These are phyloP conservation scores for Bocquillonia castaneifolia DNA, from an alignment of 441 rosid species.

Conservation along the genomic window DNA sequence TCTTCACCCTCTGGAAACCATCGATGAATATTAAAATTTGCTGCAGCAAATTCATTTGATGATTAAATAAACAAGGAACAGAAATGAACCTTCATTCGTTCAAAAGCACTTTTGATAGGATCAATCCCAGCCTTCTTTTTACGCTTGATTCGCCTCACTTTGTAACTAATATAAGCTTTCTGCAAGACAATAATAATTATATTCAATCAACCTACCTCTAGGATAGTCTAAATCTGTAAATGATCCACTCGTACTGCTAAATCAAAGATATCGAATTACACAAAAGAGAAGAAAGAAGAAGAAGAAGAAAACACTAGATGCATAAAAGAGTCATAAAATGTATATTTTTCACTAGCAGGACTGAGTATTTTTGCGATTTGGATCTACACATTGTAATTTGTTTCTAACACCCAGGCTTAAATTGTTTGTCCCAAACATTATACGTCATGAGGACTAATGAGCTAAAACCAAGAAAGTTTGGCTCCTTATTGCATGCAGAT, in stretches of 20 bases:
- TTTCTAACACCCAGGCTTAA: background rate
- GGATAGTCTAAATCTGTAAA: background rate
- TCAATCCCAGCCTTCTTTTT: constrained; percentile 83
- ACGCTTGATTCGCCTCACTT: constrained; percentile 49
- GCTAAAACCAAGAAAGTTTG: background rate
- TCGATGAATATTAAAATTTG: constrained; percentile 14
- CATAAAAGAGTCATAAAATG: background rate
- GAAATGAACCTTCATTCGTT: constrained; percentile 66
- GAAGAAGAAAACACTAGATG: background rate
- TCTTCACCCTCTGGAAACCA: constrained; percentile 79
- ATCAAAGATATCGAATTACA: background rate
- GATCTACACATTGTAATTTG: background rate
- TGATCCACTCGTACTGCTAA: background rate
- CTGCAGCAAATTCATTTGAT: constrained; percentile 7
- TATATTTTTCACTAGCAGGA: background rate
- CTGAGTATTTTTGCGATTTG: background rate
- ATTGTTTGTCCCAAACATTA: background rate
- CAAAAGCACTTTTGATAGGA: constrained; percentile 85
- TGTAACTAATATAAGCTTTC: constrained; percentile 63
- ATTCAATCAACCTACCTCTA: constrained; percentile 19
- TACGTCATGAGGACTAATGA: too few species aligned
- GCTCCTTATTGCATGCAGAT: background rate
- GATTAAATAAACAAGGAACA: constrained; percentile 14
- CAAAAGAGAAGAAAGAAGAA: too few species aligned
- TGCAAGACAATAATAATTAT: constrained; percentile 34